Conservation (phyloP, 371 early-diverging fungal species). For the Mortierella sp. region DNA sequence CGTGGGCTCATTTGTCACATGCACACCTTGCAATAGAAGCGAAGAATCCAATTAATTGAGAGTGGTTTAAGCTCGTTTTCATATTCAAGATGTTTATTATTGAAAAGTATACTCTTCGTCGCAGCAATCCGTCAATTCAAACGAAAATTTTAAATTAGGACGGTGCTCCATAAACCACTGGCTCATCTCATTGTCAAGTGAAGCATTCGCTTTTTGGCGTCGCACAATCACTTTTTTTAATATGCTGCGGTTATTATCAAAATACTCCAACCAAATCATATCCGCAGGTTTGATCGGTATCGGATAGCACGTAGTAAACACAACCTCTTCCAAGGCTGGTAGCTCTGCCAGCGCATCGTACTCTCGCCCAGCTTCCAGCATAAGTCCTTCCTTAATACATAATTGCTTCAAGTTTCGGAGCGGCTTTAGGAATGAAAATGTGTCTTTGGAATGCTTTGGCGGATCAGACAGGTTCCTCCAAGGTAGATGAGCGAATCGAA, state of each 20-base stretch:
- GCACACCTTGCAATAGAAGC: no score
- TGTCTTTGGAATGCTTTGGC: conserved; percentile 36
- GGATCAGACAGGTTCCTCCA: conserved; percentile 39
- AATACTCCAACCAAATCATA: conserved; percentile 21
- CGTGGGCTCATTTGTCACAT: no score
- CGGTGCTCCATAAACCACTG: conserved; percentile 28
- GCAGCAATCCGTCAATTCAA: conserved; percentile 35
- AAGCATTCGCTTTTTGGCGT: conserved; percentile 27
- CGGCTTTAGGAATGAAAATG: conserved; percentile 34
- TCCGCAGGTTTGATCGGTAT: conserved; percentile 46
- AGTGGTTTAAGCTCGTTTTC: no score
- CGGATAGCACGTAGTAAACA: conserved; percentile 52
- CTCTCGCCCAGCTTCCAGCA: conserved; percentile 47
- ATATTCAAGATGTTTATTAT: no score
- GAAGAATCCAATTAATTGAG: no score
- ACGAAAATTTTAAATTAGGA: conserved; percentile 15
- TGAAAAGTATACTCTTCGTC: conserved; percentile 55
- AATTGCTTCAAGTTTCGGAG: conserved; percentile 29
- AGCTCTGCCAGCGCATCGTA: conserved; percentile 33
- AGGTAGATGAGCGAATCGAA: conserved; percentile 46
- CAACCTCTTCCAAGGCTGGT: conserved; percentile 34
- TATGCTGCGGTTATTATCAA: neutral
- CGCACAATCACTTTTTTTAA: conserved; percentile 38
- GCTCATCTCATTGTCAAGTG: conserved; percentile 22
- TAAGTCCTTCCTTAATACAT: conserved; percentile 52